Evolutionary conservation across 768 basidiomycete genomes (phyloP).

Genomic region (Lanmaoa pseudosensibilis): DNA sequence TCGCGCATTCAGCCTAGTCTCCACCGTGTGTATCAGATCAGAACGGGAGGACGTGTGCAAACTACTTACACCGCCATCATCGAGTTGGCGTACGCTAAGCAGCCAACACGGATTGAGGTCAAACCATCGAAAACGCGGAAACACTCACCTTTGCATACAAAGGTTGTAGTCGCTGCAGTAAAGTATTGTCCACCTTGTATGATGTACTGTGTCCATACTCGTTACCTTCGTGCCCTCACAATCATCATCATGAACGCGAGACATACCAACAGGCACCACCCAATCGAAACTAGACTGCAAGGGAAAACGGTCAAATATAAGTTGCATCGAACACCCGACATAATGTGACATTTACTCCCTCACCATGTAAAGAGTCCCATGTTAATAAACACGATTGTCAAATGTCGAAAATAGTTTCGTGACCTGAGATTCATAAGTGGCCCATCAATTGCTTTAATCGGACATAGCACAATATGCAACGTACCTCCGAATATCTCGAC

Average conservation of each 20-base stretch:
- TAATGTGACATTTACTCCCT: background rate
- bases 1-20: slow-evolving; percentile 15
- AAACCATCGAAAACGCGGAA: background rate
- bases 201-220: background rate
- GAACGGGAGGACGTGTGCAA: background rate
- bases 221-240: background rate
- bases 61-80: slow-evolving; percentile 13
- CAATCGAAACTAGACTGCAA: slow-evolving; percentile 5
- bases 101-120: background rate
- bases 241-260: background rate
- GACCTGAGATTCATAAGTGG: background rate
- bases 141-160: slow-evolving; percentile 5
- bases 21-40: background rate
- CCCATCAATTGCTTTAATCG: no score
- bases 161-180: background rate
- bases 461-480: no score
- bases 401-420: slow-evolving; percentile 5
- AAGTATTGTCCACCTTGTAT: background rate
- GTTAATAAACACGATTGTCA: slow-evolving; percentile 13
- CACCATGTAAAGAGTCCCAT: slow-evolving; percentile 15
- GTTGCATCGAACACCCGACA: no score
- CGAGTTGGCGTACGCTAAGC: slow-evolving; percentile 10
- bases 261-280: slow-evolving; percentile 14
- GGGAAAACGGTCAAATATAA: background rate
- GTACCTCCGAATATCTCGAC: slow-evolving; percentile 6